phyloP scores from a whole-genome alignment of 306 rosid species.

The Erythrophleum fordii region DNA sequence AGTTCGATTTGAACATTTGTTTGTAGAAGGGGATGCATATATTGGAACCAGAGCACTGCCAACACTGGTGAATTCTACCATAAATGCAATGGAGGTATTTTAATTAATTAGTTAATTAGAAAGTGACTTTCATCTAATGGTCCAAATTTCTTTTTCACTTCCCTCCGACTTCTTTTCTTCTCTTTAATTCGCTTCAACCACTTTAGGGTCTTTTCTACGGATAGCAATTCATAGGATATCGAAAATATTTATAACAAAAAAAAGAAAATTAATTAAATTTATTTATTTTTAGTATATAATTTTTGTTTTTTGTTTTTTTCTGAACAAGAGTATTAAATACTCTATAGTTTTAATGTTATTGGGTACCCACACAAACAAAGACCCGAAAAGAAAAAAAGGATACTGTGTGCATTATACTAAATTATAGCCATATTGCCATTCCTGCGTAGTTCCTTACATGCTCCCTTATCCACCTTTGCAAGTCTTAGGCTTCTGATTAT shows the following conservation, averaged over 20 bases:
- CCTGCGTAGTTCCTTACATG: too few species aligned
- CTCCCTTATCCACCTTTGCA: too few species aligned
- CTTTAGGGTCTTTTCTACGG: neutral
- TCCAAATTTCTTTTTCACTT: neutral
- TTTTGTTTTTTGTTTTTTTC: too few species aligned
- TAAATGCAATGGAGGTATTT: constrained; percentile 70
- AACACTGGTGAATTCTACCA: constrained; percentile 64
- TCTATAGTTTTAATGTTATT: too few species aligned
- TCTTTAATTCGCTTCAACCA: neutral
- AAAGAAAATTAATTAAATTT: neutral
- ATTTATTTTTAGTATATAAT: neutral
- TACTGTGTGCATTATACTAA: too few species aligned
- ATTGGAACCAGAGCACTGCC: constrained; percentile 86
- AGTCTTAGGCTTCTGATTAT: too few species aligned
- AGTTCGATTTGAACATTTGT: constrained; percentile 71
- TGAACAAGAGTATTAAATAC: neutral
- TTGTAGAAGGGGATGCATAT: constrained; percentile 75
- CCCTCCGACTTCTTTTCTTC: neutral
- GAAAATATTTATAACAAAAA: neutral
- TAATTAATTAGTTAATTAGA: neutral
- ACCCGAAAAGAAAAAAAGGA: too few species aligned
- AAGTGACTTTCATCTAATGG: neutral
- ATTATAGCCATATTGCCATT: too few species aligned
- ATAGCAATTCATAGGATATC: neutral
- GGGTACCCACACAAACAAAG: too few species aligned